A percentile compares a stretch with the other conserved stretches of the same genome.
phyloP scores from a whole-genome alignment of 2,329 filamentous ascomycete species.

The Ascochyta pisi region DNA sequence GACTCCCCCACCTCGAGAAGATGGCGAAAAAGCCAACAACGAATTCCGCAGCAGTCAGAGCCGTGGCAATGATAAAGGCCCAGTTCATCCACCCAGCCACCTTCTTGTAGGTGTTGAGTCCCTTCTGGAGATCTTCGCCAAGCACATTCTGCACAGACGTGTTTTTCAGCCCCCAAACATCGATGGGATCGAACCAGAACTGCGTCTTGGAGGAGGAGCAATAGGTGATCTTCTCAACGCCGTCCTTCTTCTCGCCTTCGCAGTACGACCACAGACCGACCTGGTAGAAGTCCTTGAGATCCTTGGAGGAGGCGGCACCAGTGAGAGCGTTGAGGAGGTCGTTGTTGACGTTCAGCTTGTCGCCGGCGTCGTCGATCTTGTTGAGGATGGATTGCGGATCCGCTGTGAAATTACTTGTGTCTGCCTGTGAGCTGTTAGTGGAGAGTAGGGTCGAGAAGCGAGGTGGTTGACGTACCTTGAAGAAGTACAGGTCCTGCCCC shows the following conservation, averaged over 20 bases:
- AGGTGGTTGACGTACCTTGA: constrained; percentile 64
- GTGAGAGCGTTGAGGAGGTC: constrained; percentile 52
- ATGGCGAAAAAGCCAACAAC: constrained; percentile 81
- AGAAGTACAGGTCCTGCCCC: constrained; percentile 63
- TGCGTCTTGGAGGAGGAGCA: constrained; percentile 76
- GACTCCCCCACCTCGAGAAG: constrained; percentile 81
- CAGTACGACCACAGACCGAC: constrained; percentile 91
- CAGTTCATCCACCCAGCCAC: constrained; percentile 84
- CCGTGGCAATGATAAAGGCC: constrained; percentile 76
- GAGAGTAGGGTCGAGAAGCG: neutral
- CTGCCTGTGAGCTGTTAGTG: constrained; percentile 38
- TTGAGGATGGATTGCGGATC: constrained; percentile 50
- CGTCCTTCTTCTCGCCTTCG: constrained; percentile 63
- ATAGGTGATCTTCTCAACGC: constrained; percentile 56
- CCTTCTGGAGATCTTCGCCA: constrained; percentile 69
- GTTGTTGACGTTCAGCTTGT: constrained; percentile 42
- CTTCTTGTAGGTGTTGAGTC: constrained; percentile 74
- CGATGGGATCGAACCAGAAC: constrained; percentile 78
- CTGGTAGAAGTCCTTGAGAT: constrained; percentile 78
- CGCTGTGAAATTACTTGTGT: constrained; percentile 61
- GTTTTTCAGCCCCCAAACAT: constrained; percentile 67
- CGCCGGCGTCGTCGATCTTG: constrained; percentile 32
- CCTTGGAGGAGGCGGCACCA: constrained; percentile 42
- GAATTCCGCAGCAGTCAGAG: constrained; percentile 73
- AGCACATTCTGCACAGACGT: constrained; percentile 61